These are phyloP conservation scores for Flaveria bidentis DNA, from an alignment of 129 eudicot genomes.

Conservation along the genomic window DNA sequence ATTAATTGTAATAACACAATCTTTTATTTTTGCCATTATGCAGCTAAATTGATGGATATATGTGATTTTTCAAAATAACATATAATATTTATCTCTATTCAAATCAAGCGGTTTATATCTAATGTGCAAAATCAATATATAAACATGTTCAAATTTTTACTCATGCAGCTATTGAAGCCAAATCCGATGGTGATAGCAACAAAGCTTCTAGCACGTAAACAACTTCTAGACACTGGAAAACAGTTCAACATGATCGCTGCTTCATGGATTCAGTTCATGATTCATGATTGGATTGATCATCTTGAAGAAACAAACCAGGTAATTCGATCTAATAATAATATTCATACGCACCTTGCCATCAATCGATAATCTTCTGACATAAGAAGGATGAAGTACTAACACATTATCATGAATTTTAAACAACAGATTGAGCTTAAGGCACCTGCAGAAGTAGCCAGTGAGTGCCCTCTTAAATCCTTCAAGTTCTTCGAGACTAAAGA, in stretches of 20 bases:
- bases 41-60: too few species aligned
- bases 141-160: too few species aligned
- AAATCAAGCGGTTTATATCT: too few species aligned
- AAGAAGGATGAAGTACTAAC: background rate
- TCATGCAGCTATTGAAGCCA: slow-evolving; percentile 55
- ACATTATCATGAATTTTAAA: background rate
- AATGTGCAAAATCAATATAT: too few species aligned
- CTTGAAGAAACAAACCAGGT: slow-evolving; percentile 60
- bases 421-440: slow-evolving; percentile 54
- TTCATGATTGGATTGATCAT: slow-evolving; percentile 78
- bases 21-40: too few species aligned
- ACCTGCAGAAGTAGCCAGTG: slow-evolving; percentile 50
- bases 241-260: slow-evolving; percentile 75
- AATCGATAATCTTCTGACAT: background rate
- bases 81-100: too few species aligned
- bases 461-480: slow-evolving; percentile 66
- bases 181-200: slow-evolving; percentile 76
- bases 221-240: slow-evolving; percentile 46
- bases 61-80: too few species aligned
- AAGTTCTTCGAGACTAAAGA: slow-evolving; percentile 51
- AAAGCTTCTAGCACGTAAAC: slow-evolving; percentile 55
- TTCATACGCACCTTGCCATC: background rate
- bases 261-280: slow-evolving; percentile 75
- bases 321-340: background rate
- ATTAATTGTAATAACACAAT: too few species aligned